Conservation (phyloP, 2,329 filamentous ascomycete species). For the Ophiocordyceps sinensis region DNA sequence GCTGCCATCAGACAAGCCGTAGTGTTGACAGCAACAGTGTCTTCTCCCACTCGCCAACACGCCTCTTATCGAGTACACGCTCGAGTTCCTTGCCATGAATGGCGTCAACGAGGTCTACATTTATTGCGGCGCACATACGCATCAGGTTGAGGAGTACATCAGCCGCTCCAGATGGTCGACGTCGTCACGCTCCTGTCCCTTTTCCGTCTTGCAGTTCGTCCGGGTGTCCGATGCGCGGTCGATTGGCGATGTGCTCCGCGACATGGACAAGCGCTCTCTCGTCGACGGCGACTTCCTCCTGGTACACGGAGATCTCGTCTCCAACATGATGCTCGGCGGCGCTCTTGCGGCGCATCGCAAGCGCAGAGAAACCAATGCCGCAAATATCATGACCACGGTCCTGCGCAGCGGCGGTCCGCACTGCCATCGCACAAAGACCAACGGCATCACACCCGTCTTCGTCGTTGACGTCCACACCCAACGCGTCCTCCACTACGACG, state of each 20-base stretch:
- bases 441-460: slow-evolving; percentile 67
- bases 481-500: slow-evolving; percentile 86
- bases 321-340: slow-evolving; percentile 72
- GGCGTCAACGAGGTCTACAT: slow-evolving; percentile 90
- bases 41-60: slow-evolving; percentile 86
- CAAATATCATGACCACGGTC: slow-evolving; percentile 96
- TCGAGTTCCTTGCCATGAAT: slow-evolving; percentile 90
- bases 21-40: slow-evolving; percentile 41
- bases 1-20: neutral
- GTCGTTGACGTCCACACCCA: slow-evolving; percentile 68
- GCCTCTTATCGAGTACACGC: slow-evolving; percentile 91
- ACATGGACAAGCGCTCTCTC: slow-evolving; percentile 73
- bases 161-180: slow-evolving; percentile 60
- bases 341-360: slow-evolving; percentile 67
- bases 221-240: slow-evolving; percentile 72
- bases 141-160: slow-evolving; percentile 79
- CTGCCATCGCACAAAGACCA: slow-evolving; percentile 62
- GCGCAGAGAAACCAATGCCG: slow-evolving; percentile 70
- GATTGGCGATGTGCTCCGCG: slow-evolving; percentile 85
- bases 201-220: slow-evolving; percentile 69
- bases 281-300: slow-evolving; percentile 85
- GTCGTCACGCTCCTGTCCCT: slow-evolving; percentile 42
- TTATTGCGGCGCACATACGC: slow-evolving; percentile 77
- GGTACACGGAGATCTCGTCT: slow-evolving; percentile 84
- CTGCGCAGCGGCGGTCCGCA: slow-evolving; percentile 59